These are phyloP conservation scores for Ganoderma lucidum DNA, from an alignment of 1,284 basidiomycete species.

Conservation along the genomic window DNA sequence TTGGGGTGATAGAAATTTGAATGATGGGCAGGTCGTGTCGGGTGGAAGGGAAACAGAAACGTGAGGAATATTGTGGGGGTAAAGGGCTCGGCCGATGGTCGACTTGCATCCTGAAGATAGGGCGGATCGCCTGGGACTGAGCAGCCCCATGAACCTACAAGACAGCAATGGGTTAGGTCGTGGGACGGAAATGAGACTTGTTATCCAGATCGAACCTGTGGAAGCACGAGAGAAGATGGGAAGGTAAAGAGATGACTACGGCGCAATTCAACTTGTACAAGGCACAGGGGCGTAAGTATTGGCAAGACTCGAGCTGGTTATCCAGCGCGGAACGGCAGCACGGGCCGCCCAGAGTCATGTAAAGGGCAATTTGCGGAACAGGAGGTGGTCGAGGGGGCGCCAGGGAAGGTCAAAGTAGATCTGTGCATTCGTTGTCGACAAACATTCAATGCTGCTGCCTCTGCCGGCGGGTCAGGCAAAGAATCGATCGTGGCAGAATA, in stretches of 20 bases:
- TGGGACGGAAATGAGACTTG: slow-evolving; percentile 10
- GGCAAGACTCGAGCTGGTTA: neutral
- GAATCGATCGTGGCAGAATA: neutral
- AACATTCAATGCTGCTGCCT: neutral
- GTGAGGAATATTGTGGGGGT: slow-evolving; percentile 2
- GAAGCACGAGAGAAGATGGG: neutral
- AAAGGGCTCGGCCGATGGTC: neutral
- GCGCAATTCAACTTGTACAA: neutral
- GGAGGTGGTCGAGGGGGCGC: neutral
- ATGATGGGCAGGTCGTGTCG: slow-evolving; percentile 6
- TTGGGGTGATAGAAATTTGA: slow-evolving; percentile 8
- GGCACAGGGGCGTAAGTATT: neutral
- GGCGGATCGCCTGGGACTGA: slow-evolving; percentile 1
- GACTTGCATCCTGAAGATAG: neutral
- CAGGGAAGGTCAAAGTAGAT: neutral
- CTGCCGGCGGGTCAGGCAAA: slow-evolving; percentile 4
- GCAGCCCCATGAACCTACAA: slow-evolving; percentile 1
- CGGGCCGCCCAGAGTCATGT: neutral
- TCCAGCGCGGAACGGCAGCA: neutral
- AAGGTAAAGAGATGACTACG: neutral
- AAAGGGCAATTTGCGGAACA: neutral
- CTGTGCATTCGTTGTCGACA: neutral
- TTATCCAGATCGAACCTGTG: neutral
- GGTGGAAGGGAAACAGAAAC: neutral
- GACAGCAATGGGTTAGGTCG: neutral